Evolutionary conservation across 169 alveolate species (phyloP).

Genomic region (Theileria sp.): DNA sequence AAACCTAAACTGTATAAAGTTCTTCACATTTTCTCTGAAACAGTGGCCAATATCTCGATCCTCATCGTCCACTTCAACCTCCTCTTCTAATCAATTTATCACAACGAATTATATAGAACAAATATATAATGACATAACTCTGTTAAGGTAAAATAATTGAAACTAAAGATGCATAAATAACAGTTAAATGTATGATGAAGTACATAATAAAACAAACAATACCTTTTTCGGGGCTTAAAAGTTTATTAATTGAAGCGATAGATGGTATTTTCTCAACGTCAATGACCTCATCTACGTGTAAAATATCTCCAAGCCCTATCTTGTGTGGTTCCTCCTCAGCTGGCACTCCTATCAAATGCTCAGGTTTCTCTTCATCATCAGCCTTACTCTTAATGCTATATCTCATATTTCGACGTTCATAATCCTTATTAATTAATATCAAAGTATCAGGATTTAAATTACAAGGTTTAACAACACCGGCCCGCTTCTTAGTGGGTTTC

Average conservation of each 20-base stretch:
- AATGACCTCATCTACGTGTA: conserved; percentile 7
- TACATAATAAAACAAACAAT: background rate
- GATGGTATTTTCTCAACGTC: conserved; percentile 15
- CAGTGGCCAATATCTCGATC: background rate
- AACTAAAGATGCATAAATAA: background rate
- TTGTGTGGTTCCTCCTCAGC: conserved; percentile 1
- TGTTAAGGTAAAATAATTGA: background rate
- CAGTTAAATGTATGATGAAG: background rate
- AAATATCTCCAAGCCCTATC: background rate
- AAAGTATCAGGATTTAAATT: background rate
- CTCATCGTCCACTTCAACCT: background rate
- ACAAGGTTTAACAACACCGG: background rate
- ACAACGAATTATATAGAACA: background rate
- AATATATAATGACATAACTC: background rate
- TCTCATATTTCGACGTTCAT: background rate
- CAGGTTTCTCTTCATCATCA: background rate
- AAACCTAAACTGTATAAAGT: conserved; percentile 21
- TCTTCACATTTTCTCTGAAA: conserved; percentile 10
- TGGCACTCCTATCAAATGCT: conserved; percentile 5
- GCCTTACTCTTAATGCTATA: background rate
- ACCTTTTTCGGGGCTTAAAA: conserved; percentile 5
- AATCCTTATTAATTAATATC: background rate
- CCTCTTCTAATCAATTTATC: background rate
- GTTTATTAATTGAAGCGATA: background rate
- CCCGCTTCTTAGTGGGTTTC: background rate